Evolutionary conservation across 345 rosid species (phyloP), one percentile per base, ranked within the genome.

Genomic region (sweet orange (Citrus sinensis)): DNA sequence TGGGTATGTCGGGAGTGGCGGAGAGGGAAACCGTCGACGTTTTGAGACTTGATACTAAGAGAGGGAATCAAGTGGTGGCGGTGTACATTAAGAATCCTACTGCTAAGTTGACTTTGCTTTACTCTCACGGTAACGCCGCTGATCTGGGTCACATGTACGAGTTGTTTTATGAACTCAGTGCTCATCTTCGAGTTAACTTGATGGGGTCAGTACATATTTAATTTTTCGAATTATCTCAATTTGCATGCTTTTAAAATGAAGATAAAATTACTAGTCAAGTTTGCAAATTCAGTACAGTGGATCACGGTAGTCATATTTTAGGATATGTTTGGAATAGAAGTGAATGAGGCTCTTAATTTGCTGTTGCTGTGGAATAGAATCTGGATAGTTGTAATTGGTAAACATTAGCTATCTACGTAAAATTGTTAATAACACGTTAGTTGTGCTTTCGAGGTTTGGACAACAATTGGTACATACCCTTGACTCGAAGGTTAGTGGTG

Each of bases 41-140:
- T 7, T 77, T 91, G 86, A 91, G 64, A 82, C 78, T 92, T 73
- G 83, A 82, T 32, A 95, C 99, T 1, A 91, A 92, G 90, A 88
- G 92, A 78, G 95, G 98, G 80, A 95, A 90, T 82, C 89, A 84
- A 74, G 92, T 93, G 77, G 95, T 90, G 71, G 98, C 94, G 34
- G 86, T 94, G 76, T 95, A 90, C 81, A 82, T 93, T 58, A 89
- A 88, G 88, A 95, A 93, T 67, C 94, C 92, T 37, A 63, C 85
- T 16, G 99, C 99, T n/a, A 79, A 89, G 29, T 86, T 93, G 77
- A 93, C 98, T 4, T 56, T 93, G 58, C 88, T 93, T 20, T 93
- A 93, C 80, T 93, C 98, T 1, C 98, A 95, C 46, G 98, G 98
- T 14, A 95, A 95, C 84, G 98, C 98, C 9, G 98, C 98, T 54